Base-by-base conservation (phyloP, 2,329 filamentous ascomycete genomes). In the Neofusicoccum sp. region DNA sequence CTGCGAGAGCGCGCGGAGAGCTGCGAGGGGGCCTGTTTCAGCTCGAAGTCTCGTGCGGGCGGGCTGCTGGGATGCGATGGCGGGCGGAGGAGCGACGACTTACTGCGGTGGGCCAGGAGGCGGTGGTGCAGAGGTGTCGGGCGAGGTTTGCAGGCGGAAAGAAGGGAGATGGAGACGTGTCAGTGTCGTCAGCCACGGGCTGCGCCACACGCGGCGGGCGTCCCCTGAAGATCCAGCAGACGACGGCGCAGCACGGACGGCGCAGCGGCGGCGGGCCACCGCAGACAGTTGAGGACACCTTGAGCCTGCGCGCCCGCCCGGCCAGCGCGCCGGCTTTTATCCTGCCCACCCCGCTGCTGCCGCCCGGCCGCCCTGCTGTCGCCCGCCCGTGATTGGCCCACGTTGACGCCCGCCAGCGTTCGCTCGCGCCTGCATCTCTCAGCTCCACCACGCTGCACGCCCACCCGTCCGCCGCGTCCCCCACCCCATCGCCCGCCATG, bases 401-500 rank as follows among this genome's bases (percentile, higher is more conserved):
- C 56, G 56, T 60, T 41, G 7, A 28, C 14, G 16, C 4, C 2
- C 36, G 50, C 52, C 52, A 44, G 52, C 52, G 16, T 43, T 45
- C 29, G 54, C 45, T 16, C 22, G 43, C 43, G 43, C 56, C 56
- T 60, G 56, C 56, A 60, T 48, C 9, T 65, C 67, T 68, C 67
- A 65, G 67, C 50, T 64, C 64, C 64, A 64, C 65, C 56, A 68
- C 22, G 22, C 22, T 22, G 60, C 66, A 67, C 60, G 60, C 64
- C 67, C 64, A 50, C 65, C 64, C 64, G 64, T 56, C 61, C 65
- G 64, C 56, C 61, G 62, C 61, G 61, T 4, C 12, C 9, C 44
- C n/a, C 31, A 29, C 37, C 37, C 4, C 29, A 4, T 14, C 58
- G 16, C 43, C 28, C 36, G 87, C 79, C 69, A 96, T 96, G 92